A percentile compares a stretch with the other conserved stretches of the same genome.
These are phyloP conservation scores for Globisporangium iwayamae DNA, from an alignment of 352 stramenopile genomes.

Conservation along the genomic window DNA sequence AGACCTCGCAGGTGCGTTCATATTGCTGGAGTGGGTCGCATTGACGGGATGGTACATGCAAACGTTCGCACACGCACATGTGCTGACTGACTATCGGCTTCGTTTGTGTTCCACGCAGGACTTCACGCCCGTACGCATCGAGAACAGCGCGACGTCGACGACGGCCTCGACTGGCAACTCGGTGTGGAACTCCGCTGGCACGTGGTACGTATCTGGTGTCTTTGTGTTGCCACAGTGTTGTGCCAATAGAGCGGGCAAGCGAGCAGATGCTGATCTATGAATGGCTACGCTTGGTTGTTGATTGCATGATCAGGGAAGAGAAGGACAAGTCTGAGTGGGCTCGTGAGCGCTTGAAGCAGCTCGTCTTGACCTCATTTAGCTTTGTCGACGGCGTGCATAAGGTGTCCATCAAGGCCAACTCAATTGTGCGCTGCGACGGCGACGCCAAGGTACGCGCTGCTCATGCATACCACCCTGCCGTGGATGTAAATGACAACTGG, in stretches of 20 bases:
- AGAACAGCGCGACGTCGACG: constrained; percentile 22
- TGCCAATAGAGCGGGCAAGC: neutral
- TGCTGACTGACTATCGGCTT: constrained; percentile 4
- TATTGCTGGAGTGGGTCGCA: neutral
- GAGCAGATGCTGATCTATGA: neutral
- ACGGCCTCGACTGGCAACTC: constrained; percentile 36
- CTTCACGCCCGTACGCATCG: constrained; percentile 73
- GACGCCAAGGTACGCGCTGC: constrained; percentile 52
- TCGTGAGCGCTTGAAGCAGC: constrained; percentile 62
- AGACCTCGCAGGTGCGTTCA: constrained; percentile 56
- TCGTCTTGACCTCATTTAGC: constrained; percentile 56
- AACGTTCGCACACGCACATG: neutral
- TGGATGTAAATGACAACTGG: too few relatives aligned
- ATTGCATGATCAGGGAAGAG: constrained; percentile 54
- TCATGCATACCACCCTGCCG: too few relatives aligned
- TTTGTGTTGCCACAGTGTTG: neutral
- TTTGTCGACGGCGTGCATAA: constrained; percentile 46
- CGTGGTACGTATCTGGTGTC: constrained; percentile 39
- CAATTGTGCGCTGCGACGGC: constrained; percentile 67
- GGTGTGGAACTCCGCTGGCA: constrained; percentile 79
- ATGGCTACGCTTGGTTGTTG: neutral
- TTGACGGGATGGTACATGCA: neutral
- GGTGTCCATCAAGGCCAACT: constrained; percentile 54
- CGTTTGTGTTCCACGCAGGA: constrained; percentile 33
- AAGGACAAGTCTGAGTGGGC: constrained; percentile 81